These are phyloP conservation scores for Acanthamoeba royreba DNA, from an alignment of 208 protist species.

Conservation along the genomic window DNA sequence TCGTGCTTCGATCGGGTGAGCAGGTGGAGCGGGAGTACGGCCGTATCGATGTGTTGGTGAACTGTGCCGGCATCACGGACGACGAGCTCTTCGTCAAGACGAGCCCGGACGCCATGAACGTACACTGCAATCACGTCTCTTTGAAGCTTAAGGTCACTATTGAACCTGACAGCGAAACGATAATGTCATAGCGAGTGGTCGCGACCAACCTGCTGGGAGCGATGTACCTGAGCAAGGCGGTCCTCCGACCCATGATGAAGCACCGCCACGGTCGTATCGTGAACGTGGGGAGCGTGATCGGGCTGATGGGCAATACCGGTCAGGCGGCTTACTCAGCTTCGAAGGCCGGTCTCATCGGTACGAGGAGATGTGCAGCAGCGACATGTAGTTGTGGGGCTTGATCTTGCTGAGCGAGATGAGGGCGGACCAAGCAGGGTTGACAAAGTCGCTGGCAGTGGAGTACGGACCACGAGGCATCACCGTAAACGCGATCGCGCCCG, in stretches of 20 bases:
- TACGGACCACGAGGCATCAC: slow-evolving; percentile 22
- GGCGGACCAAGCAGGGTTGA: neutral
- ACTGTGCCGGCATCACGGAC: neutral
- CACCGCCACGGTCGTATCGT: neutral
- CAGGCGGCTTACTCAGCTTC: neutral
- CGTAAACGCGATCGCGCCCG: neutral
- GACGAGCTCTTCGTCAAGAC: neutral
- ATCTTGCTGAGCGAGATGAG: neutral
- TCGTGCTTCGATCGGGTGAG: neutral
- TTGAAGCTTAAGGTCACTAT: neutral
- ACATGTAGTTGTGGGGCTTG: neutral
- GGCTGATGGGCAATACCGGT: neutral
- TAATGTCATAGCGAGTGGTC: neutral
- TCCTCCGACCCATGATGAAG: neutral
- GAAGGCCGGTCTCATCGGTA: neutral
- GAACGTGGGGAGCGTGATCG: slow-evolving; percentile 5
- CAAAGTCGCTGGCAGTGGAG: slow-evolving; percentile 8
- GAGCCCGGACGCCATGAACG: neutral
- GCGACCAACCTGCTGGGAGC: neutral
- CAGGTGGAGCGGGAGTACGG: slow-evolving; percentile 22
- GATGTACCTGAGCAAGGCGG: slow-evolving; percentile 10
- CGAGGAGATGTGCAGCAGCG: neutral
- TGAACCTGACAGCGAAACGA: too few relatives aligned
- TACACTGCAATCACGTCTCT: neutral
- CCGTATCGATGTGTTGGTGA: neutral